These are phyloP conservation scores for Macrotyloma uniflorum DNA, from an alignment of 306 rosid genomes.

Conservation along the genomic window DNA sequence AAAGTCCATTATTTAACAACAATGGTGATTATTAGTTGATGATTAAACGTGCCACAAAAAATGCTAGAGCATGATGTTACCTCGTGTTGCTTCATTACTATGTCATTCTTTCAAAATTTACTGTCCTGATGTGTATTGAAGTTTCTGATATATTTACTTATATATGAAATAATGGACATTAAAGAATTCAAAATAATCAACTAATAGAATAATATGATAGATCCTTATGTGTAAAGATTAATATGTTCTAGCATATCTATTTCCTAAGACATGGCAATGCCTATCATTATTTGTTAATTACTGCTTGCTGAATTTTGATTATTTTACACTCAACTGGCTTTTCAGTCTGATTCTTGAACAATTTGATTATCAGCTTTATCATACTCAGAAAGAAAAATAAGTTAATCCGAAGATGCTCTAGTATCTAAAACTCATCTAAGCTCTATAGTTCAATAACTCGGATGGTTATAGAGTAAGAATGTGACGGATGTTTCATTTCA, in stretches of 20 bases:
- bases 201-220: not conserved
- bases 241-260: not conserved
- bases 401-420: not conserved
- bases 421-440: not conserved
- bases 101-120: no score
- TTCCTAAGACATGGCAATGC: not conserved
- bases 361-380: not conserved
- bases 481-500: not conserved
- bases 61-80: not conserved
- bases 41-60: not conserved
- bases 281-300: not conserved
- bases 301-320: not conserved
- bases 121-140: not conserved
- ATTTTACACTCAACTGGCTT: not conserved
- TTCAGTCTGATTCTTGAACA: not conserved
- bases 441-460: not conserved
- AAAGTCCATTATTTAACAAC: slow-evolving; percentile 9
- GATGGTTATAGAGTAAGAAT: not conserved
- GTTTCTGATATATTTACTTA: not conserved
- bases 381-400: not conserved
- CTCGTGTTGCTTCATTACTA: not conserved
- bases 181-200: not conserved
- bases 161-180: not conserved
- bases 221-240: not conserved
- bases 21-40: not conserved